Conservation (phyloP, 139 green algal species). For the Spirogloea muscicola region DNA sequence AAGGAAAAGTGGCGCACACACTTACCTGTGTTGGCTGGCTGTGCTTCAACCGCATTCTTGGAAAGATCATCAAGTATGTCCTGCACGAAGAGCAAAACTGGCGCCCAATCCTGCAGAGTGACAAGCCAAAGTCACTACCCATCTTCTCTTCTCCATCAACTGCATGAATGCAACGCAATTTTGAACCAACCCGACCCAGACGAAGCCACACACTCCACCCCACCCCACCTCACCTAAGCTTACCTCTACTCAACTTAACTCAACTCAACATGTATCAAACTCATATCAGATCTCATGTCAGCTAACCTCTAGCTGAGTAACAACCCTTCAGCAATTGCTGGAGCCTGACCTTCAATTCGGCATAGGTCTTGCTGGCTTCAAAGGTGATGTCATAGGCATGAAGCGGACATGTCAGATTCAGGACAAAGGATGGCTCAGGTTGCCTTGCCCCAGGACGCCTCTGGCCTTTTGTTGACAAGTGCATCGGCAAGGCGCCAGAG, state of each 20-base stretch:
- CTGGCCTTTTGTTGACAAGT: no score
- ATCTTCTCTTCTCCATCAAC: background rate
- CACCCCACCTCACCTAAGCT: background rate
- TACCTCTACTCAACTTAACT: background rate
- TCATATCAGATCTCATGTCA: background rate
- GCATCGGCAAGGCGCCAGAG: no score
- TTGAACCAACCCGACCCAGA: no score
- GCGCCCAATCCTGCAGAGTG: slow-evolving; percentile 1
- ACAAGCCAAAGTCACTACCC: background rate
- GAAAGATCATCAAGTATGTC: slow-evolving; percentile 1
- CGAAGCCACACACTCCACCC: no score
- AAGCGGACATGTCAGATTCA: slow-evolving; percentile 25
- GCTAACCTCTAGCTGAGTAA: no score
- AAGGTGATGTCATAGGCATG: slow-evolving; percentile 31
- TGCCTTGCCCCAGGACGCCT: no score
- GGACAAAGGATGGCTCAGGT: slow-evolving; percentile 1
- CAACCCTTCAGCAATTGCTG: background rate
- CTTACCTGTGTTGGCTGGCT: background rate
- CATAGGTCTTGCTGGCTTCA: slow-evolving; percentile 19
- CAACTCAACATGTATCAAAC: background rate
- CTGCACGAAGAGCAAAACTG: slow-evolving; percentile 8
- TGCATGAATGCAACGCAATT: background rate
- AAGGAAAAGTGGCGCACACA: background rate
- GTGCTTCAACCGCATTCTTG: background rate
- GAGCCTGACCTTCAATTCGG: slow-evolving; percentile 25